Evolutionary conservation across 768 basidiomycete species (phyloP), one percentile per base, ranked within the genome.

Genomic region (Nevesoporus exiguus): DNA sequence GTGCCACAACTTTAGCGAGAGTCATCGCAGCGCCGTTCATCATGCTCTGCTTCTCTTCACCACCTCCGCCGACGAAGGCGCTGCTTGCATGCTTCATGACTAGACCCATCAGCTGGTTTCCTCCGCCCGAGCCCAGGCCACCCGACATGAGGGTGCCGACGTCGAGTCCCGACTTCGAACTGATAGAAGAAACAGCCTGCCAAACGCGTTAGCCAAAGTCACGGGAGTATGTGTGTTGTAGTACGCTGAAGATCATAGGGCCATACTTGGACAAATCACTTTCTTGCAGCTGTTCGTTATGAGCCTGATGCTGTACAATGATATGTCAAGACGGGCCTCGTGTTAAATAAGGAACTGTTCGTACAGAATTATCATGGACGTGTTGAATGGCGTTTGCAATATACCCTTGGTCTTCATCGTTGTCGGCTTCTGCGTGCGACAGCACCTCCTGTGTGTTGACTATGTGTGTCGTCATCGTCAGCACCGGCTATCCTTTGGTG

Each of bases 21-120:
- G 87, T 93, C 83, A 86, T 85, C 3, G 86, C 90, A 42, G 93
- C 93, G 13, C 87, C 80, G 54, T 88, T 90, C 64, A 95, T 83
- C 9, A 85, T 85, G 62, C 93, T 90, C 63, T 95, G 92, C 73
- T 90, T 90, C 0, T 60, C 56, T 66, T 78, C 78, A 10, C 86
- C 84, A 11, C 80, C 78, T 5, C 82, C 74, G 4, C 81, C 78
- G 8, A 83, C 83, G 60, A 93, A 88, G 46, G 91, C 71, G 66
- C 90, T 87, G 15, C 80, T 74, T 0, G 84, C 88, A 61, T 95
- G 86, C 0, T 82, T 81, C 90, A 96, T 92, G 5, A 93, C 93
- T 69, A 92, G 70, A 63, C 88, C 87, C 71, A 96, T 84, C 55
- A 95, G 73, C 68, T 94, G 69, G 36, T 82, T 82, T 49, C 65